Conservation (phyloP, 2,329 filamentous ascomycete species). For the Phaeosphaeria sp. region DNA sequence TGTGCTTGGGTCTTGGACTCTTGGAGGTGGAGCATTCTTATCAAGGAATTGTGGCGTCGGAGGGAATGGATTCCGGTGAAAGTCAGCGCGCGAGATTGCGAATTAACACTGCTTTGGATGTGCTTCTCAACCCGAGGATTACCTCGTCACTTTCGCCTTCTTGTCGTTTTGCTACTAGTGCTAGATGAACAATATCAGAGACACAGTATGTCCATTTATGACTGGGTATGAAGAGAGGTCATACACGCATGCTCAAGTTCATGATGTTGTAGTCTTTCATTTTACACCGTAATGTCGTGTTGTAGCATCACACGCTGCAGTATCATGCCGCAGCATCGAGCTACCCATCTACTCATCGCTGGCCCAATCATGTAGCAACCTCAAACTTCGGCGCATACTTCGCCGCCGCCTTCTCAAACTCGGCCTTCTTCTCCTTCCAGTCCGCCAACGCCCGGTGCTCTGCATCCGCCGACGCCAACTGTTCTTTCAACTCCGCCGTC, state of each 20-base stretch:
- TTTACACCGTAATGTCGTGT: background rate
- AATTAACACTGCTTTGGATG: background rate
- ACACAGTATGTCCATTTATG: too few relatives aligned
- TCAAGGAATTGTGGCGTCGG: background rate
- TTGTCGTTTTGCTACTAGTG: too few relatives aligned
- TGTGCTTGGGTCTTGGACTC: background rate
- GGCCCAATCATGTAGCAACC: slow-evolving; percentile 33
- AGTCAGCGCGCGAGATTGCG: background rate
- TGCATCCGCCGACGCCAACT: slow-evolving; percentile 64
- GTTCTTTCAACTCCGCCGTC: slow-evolving; percentile 60
- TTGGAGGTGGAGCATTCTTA: too few relatives aligned
- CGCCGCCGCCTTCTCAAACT: slow-evolving; percentile 83
- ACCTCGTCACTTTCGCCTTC: background rate
- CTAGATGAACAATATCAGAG: too few relatives aligned
- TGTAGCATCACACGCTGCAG: background rate
- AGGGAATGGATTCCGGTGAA: background rate
- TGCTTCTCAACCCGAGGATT: background rate
- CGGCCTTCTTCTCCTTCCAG: slow-evolving; percentile 80
- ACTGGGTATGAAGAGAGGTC: too few relatives aligned
- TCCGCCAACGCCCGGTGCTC: slow-evolving; percentile 76
- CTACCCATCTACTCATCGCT: slow-evolving; percentile 16
- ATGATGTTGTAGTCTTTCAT: background rate
- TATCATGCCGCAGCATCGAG: background rate
- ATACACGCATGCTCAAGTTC: background rate
- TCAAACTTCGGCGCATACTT: slow-evolving; percentile 89